Conservation (phyloP, 2,329 filamentous ascomycete species). For the Apiospora arundinis region DNA sequence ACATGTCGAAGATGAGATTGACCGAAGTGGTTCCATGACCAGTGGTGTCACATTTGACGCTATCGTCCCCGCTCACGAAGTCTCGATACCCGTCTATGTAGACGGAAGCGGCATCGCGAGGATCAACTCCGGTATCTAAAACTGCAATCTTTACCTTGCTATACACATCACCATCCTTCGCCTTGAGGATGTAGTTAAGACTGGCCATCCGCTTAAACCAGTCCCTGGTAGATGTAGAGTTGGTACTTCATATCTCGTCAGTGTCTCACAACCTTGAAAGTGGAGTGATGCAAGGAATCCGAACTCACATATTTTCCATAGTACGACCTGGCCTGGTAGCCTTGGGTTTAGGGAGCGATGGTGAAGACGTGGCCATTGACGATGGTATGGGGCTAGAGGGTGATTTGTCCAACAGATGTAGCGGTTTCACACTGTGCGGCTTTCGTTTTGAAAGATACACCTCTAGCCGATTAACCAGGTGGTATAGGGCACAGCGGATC, state of each 20-base stretch:
- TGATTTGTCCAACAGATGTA: not conserved
- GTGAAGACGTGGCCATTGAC: not conserved
- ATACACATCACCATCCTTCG: not conserved
- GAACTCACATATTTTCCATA: not conserved
- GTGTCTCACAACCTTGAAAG: not conserved
- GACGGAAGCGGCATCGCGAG: not conserved
- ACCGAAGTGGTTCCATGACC: not conserved
- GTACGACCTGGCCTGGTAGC: not conserved
- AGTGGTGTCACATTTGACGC: not conserved
- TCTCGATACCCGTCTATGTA: not conserved
- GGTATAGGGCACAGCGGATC: not conserved
- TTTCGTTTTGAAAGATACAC: not conserved
- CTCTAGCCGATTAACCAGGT: not conserved
- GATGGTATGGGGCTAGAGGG: not conserved
- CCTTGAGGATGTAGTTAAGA: not conserved
- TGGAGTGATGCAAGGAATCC: too few relatives aligned
- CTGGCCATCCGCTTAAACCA: not conserved
- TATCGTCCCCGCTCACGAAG: not conserved
- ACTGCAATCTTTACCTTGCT: not conserved
- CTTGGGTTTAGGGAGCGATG: not conserved
- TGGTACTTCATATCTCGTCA: not conserved
- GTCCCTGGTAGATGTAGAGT: not conserved
- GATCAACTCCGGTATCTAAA: not conserved
- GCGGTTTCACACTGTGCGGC: not conserved
- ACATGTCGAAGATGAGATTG: not conserved